These are phyloP conservation scores for Coemansia sp. DNA, from an alignment of 192 early-diverging fungal species.

Conservation along the genomic window DNA sequence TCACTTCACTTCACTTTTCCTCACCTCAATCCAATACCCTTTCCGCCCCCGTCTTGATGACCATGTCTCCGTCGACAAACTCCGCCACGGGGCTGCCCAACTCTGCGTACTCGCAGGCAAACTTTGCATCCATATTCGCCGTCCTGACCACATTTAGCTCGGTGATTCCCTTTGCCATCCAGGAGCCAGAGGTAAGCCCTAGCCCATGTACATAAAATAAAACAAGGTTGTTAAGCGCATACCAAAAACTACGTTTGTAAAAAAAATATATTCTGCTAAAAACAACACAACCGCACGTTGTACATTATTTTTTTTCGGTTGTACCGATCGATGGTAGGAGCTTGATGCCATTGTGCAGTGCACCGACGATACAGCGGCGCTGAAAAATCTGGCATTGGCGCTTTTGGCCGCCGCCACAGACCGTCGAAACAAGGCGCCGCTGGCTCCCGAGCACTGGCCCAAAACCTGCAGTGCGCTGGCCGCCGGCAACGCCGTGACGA, in stretches of 20 bases:
- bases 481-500: constrained; percentile 15
- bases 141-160: constrained; percentile 22
- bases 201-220: not conserved
- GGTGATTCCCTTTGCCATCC: constrained; percentile 18
- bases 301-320: too few relatives aligned
- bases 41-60: not conserved
- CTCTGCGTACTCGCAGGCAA: constrained; percentile 30
- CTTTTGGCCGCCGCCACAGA: constrained; percentile 28
- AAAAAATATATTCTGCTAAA: too few relatives aligned
- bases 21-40: constrained; percentile 1
- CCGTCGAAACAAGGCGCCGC: constrained; percentile 13
- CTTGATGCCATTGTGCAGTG: constrained; percentile 22
- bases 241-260: too few relatives aligned
- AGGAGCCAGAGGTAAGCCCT: constrained; percentile 43
- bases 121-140: constrained; percentile 46
- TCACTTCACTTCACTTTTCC: not conserved
- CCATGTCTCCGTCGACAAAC: constrained; percentile 42
- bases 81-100: constrained; percentile 26
- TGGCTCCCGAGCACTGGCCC: constrained; percentile 35
- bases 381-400: constrained; percentile 28
- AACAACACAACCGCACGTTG: too few relatives aligned
- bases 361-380: constrained; percentile 11
- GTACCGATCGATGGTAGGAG: constrained; percentile 20
- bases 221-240: too few relatives aligned
- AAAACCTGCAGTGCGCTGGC: constrained; percentile 38